Conservation (phyloP, 441 rosid species). For the Populus tomentosa region DNA sequence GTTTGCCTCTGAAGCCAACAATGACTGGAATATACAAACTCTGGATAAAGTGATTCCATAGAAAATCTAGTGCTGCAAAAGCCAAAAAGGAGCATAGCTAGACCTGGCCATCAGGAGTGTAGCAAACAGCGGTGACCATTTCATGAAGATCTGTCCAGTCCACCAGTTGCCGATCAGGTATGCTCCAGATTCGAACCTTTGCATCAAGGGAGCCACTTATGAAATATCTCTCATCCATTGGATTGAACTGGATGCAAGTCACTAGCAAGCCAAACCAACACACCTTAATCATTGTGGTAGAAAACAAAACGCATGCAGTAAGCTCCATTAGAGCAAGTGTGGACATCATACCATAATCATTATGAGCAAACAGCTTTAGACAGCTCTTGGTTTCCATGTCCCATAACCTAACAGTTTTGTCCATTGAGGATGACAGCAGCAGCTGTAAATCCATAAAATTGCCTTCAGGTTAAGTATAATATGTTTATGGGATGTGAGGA, state of each 20-base stretch:
- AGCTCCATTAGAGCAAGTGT: background rate
- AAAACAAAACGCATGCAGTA: background rate
- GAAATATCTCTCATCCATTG: constrained; percentile 74
- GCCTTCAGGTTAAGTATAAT: background rate
- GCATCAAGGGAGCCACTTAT: constrained; percentile 96
- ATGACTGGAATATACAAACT: too few relatives aligned
- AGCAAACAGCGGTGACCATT: constrained; percentile 93
- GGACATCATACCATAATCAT: constrained; percentile 68
- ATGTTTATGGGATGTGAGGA: background rate
- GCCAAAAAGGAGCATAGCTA: constrained; percentile 1
- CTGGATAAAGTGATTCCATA: too few relatives aligned
- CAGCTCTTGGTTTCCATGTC: constrained; percentile 77
- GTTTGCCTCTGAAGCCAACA: too few relatives aligned
- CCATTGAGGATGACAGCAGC: constrained; percentile 96
- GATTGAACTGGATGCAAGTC: constrained; percentile 93
- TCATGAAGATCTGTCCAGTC: constrained; percentile 93
- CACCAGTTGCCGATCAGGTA: constrained; percentile 60
- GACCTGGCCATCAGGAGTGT: constrained; percentile 96
- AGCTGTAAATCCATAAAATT: constrained; percentile 40
- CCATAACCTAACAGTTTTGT: constrained; percentile 95
- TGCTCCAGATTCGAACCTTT: constrained; percentile 85
- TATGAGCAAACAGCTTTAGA: constrained; percentile 82
- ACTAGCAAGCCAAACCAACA: constrained; percentile 43
- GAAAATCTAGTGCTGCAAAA: background rate
- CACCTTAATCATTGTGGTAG: background rate